Base-by-base conservation (phyloP, 306 rosid genomes). In the Lagenaria siceraria region DNA sequence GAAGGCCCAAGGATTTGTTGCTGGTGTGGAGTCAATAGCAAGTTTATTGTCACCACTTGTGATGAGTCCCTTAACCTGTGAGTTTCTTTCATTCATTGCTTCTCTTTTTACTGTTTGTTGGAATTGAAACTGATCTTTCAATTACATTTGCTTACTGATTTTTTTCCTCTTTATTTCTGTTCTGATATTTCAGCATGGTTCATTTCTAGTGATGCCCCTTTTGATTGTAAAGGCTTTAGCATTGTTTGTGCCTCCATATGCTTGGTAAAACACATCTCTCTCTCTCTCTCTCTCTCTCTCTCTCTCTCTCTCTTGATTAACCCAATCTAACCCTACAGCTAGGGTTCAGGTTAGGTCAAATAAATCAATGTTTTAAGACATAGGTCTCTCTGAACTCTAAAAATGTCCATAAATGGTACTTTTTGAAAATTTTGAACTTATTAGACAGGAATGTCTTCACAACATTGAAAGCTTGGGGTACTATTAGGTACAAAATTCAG, bases 211-310 rank as follows among this genome's bases (percentile, higher is more conserved):
- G 74, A 78, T 75, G 96, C 97, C 18, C 97, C 97, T 33, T 92
- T 92, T 87, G 77, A 90, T 59, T 92, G 96, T 84, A 92, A 92
- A 89, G 97, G 96, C 71, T 92, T 92, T 77, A 87, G 92, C 90
- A 84, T 92, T 22, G 82, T 92, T 54, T 81, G 89, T 62, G 96
- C 94, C 78, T 90, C 96, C 42, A 38, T 90, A 77, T 77, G 86
- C 88, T 85, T 90, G 94, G 97, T 87, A 78, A 65, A 83, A 74
- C 43, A 36, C 17, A 1, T 1, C 15, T 2, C 24, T 77, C 42
- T 18, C 42, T 61, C 59, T 40, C 19, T 49, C 56, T 52, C 56
- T 2, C 15, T 0, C 56, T 52, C 15, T 5, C 29, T 80, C 42
- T 27, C 59, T 48, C 19, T 40, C 56, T 52, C 56, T 0, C 17